Base-by-base conservation (phyloP, 257 asterid species). In the Lycium barbarum region DNA sequence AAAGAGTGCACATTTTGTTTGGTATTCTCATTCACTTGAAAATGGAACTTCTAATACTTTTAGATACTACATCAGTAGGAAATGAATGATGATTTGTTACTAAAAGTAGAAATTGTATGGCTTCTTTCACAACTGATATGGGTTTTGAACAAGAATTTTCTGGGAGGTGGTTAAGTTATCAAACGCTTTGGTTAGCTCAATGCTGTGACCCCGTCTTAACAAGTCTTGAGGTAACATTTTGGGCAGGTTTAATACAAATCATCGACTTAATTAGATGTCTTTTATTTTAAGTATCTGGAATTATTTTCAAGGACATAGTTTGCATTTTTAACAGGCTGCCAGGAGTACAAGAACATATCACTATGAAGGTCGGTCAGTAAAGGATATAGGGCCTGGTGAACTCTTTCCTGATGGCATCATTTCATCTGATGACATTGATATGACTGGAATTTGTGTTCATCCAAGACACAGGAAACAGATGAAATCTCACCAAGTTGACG, bases 401-500 rank as follows among this genome's bases (percentile, higher is more conserved):
- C 72, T 18, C 51, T 49, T 83, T 81, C 86, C 90, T 43, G 96
- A 92, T 83, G 92, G 90, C 73, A 33, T 87, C 83, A 92, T 84
- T 85, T 76, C 87, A 80, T 80, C 93, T 4, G 90, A 85, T 66
- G 98, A 93, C 71, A 90, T 93, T 79, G 53, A 74, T 67, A 91
- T 86, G 78, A 85, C 96, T 83, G 99, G 93, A 54, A 92, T 97
- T 74, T 70, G 88, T 89, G 97, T 98, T 80, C 99, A 97, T 83
- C 99, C 99, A 20, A 93, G 99, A 79, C 99, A 97, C 85, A 85
- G 86, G 83, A 95, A 92, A 88, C 97, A 92, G 88, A 97, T 97
- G 99, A 97, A 95, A 86, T 97, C 99, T 79, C 99, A 97, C 88
- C 99, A 95, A 90, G 70, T 90, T 78, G 99, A 97, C 88, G 99